Percentiles rank a stretch among this genome's conserved stretches.
Conservation (phyloP, 1,284 basidiomycete genomes). For the Malassezia sympodialis region DNA sequence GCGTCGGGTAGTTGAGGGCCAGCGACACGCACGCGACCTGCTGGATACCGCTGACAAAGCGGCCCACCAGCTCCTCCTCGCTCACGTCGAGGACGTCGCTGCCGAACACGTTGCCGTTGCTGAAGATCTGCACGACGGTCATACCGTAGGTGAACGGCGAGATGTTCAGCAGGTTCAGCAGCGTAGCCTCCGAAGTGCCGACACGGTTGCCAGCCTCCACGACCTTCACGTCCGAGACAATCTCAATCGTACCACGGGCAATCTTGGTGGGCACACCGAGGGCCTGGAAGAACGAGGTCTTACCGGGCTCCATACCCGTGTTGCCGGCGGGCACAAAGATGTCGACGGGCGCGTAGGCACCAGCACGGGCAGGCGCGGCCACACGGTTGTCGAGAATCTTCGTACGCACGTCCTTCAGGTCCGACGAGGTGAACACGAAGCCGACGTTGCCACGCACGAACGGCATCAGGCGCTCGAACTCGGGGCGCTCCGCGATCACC, state of each 20-base stretch:
- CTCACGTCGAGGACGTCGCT: constrained; percentile 78
- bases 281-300: constrained; percentile 86
- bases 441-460: constrained; percentile 95
- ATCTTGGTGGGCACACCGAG: constrained; percentile 99
- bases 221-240: constrained; percentile 92
- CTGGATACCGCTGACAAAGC: constrained; percentile 86
- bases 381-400: constrained; percentile 93
- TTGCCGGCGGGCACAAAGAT: constrained; percentile 87
- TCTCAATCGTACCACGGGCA: constrained; percentile 99
- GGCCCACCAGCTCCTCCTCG: constrained; percentile 77
- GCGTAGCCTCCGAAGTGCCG: constrained; percentile 89
- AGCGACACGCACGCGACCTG: constrained; percentile 90
- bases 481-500: constrained; percentile 77
- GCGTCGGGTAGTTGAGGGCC: constrained; percentile 87
- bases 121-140: constrained; percentile 60
- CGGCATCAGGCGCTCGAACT: constrained; percentile 91
- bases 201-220: constrained; percentile 83
- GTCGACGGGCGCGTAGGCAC: constrained; percentile 84
- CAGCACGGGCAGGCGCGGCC: constrained; percentile 93
- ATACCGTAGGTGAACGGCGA: constrained; percentile 89
- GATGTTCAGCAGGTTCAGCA: constrained; percentile 95
- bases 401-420: constrained; percentile 89
- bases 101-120: constrained; percentile 57
- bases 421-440: constrained; percentile 89
- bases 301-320: constrained; percentile 93